These are phyloP conservation scores for Ceratobasidium sp. DNA, from an alignment of 1,284 basidiomycete genomes.

Conservation along the genomic window DNA sequence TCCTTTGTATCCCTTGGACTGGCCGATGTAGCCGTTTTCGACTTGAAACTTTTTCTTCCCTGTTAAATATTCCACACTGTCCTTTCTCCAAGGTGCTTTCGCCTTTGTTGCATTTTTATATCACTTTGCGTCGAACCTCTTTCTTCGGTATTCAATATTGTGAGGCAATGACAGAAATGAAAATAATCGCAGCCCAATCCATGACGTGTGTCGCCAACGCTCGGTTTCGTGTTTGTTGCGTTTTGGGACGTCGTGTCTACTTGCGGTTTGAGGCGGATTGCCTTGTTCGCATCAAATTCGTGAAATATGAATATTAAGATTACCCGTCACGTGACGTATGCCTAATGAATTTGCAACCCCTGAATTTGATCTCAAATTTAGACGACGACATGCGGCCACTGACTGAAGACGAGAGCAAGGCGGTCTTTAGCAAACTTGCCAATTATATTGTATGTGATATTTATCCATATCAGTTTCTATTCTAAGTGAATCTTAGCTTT, in stretches of 20 bases:
- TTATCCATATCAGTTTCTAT: background rate
- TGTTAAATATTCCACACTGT: constrained; percentile 36
- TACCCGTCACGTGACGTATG: constrained; percentile 26
- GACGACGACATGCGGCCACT: constrained; percentile 70
- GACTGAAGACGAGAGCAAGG: constrained; percentile 84
- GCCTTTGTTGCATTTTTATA: constrained; percentile 17
- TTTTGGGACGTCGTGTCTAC: too few relatives aligned
- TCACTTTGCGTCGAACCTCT: constrained; percentile 10
- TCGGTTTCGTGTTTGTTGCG: too few relatives aligned
- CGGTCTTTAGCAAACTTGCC: constrained; percentile 86
- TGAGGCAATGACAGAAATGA: constrained; percentile 4
- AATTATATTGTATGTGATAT: constrained; percentile 77
- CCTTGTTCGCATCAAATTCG: too few relatives aligned
- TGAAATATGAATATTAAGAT: too few relatives aligned
- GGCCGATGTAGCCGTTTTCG: too few relatives aligned
- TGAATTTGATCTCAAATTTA: constrained; percentile 40
- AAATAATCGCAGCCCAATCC: constrained; percentile 4
- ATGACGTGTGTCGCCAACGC: too few relatives aligned
- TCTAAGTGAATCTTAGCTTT: constrained; percentile 1
- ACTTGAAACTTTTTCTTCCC: constrained; percentile 15
- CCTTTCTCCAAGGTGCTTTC: constrained; percentile 28
- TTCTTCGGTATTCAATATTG: background rate
- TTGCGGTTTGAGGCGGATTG: too few relatives aligned
- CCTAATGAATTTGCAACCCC: constrained; percentile 3
- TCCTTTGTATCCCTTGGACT: constrained; percentile 25